Conservation (phyloP, 2,329 filamentous ascomycete genomes). For the Tympanopsis confertula region DNA sequence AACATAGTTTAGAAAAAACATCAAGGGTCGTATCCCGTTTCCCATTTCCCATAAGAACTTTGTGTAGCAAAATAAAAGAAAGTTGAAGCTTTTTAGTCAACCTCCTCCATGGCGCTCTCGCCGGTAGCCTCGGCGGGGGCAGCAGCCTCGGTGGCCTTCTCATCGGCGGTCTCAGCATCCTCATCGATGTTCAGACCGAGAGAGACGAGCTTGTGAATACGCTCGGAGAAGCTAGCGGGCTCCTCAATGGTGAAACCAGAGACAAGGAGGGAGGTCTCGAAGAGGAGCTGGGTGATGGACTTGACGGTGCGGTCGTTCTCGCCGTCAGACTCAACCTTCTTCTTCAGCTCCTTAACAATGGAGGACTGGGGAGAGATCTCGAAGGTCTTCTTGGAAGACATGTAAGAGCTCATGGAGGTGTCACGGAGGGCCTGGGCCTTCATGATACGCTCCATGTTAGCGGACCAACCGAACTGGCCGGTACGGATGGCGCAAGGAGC, state of each 20-base stretch:
- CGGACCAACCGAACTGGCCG: slow-evolving; percentile 98
- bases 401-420: slow-evolving; percentile 99
- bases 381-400: slow-evolving; percentile 99
- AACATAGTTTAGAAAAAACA: too few species aligned
- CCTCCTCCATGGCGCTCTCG: slow-evolving; percentile 99
- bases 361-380: slow-evolving; percentile 98
- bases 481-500: slow-evolving; percentile 97
- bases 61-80: too few species aligned
- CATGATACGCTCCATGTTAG: slow-evolving; percentile 99
- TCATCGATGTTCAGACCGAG: slow-evolving; percentile 96
- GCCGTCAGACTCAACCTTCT: slow-evolving; percentile 94
- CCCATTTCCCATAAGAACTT: too few species aligned
- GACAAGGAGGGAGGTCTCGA: slow-evolving; percentile 95
- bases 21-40: too few species aligned
- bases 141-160: slow-evolving; percentile 39
- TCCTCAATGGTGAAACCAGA: slow-evolving; percentile 99
- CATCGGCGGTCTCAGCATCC: slow-evolving; percentile 63
- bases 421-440: slow-evolving; percentile 99
- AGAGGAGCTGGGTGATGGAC: slow-evolving; percentile 95
- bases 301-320: slow-evolving; percentile 99
- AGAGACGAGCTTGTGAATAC: slow-evolving; percentile 98
- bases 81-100: slow-evolving; percentile 59
- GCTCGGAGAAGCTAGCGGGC: slow-evolving; percentile 93
- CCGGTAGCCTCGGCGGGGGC: slow-evolving; percentile 46
- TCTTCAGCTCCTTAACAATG: slow-evolving; percentile 98